A percentile compares a stretch with the other conserved stretches of the same genome.
These are phyloP conservation scores for Podochytrium sp. DNA, from an alignment of 192 early-diverging fungal genomes.

Conservation along the genomic window DNA sequence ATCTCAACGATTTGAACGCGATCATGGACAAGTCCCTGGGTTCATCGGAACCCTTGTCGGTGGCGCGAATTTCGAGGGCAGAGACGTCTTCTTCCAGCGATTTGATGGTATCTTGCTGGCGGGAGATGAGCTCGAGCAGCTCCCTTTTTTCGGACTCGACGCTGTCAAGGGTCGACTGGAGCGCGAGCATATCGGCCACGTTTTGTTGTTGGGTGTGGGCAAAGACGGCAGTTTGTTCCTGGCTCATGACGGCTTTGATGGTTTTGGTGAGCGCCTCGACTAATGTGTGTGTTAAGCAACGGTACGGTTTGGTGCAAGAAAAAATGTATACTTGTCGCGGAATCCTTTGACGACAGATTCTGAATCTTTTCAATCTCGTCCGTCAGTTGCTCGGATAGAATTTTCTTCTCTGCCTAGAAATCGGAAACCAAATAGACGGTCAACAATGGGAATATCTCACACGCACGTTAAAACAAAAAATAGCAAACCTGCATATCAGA, in stretches of 20 bases:
- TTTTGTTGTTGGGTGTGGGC: constrained; percentile 15
- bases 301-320: neutral
- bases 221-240: neutral
- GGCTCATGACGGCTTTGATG: constrained; percentile 8
- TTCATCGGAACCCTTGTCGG: neutral
- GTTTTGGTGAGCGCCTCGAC: constrained; percentile 16
- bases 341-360: constrained; percentile 23
- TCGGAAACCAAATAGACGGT: neutral
- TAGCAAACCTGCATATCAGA: constrained; percentile 22
- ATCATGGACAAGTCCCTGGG: neutral
- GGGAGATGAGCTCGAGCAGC: constrained; percentile 19
- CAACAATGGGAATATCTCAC: neutral
- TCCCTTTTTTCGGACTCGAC: constrained; percentile 24
- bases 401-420: constrained; percentile 6
- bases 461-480: neutral
- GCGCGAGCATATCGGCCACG: constrained; percentile 4
- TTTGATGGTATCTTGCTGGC: constrained; percentile 35
- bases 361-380: constrained; percentile 1
- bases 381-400: constrained; percentile 4
- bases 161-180: constrained; percentile 10
- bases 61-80: neutral
- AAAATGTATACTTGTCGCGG: constrained; percentile 1
- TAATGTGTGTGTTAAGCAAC: neutral
- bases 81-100: constrained; percentile 25
- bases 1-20: neutral